These are phyloP conservation scores for Blastobotrys elegans DNA, from an alignment of 1,139 yeast species.

Conservation along the genomic window DNA sequence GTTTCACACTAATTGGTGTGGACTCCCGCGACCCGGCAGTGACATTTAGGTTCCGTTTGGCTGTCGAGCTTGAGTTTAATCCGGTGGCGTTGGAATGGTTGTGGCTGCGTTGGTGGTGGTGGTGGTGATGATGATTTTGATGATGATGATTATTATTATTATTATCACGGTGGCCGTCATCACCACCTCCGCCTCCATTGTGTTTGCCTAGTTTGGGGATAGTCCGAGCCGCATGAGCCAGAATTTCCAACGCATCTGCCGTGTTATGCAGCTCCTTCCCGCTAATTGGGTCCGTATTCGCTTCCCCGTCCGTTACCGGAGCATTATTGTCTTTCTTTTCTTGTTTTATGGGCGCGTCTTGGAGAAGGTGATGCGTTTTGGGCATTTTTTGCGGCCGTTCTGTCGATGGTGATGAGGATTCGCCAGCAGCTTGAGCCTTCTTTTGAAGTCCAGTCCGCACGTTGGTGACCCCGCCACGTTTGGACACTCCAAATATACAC, in stretches of 20 bases:
- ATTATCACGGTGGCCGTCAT: too few relatives aligned
- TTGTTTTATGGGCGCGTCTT: background rate
- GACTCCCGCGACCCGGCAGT: background rate
- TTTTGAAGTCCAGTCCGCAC: slow-evolving; percentile 39
- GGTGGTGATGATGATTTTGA: too few relatives aligned
- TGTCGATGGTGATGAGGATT: too few relatives aligned
- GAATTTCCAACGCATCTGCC: slow-evolving; percentile 54
- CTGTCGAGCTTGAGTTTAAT: background rate
- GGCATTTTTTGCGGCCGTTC: slow-evolving; percentile 1
- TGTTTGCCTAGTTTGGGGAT: slow-evolving; percentile 18
- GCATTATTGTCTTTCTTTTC: background rate
- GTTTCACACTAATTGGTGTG: slow-evolving; percentile 40
- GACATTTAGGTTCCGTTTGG: background rate
- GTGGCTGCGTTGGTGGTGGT: background rate
- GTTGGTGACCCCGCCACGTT: slow-evolving; percentile 52
- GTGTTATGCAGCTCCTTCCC: slow-evolving; percentile 41
- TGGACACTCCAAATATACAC: slow-evolving; percentile 68
- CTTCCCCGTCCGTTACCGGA: background rate
- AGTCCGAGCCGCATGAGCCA: slow-evolving; percentile 46
- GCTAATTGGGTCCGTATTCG: slow-evolving; percentile 23
- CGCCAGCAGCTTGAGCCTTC: slow-evolving; percentile 12
- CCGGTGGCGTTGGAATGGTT: background rate
- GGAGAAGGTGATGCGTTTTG: background rate
- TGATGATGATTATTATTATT: background rate
- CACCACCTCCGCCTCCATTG: background rate